Conservation (phyloP, 1,284 basidiomycete species). For the Sporisorium iseilematis-ciliati region DNA sequence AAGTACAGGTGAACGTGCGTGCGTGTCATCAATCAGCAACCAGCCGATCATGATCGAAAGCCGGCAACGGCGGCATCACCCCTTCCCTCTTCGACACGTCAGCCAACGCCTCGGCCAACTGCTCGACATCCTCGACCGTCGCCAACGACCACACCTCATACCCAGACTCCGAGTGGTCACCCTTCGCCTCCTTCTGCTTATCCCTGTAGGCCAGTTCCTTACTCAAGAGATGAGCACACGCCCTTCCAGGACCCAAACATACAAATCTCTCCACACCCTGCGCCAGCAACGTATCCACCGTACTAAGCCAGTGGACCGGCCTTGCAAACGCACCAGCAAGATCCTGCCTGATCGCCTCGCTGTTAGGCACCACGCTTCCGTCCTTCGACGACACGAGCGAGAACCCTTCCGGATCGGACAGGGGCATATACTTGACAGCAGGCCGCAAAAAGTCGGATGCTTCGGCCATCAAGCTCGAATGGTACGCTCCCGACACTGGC, state of each 20-base stretch:
- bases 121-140: conserved; percentile 60
- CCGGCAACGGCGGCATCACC: conserved; percentile 18
- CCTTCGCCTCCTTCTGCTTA: conserved; percentile 27
- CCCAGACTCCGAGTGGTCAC: conserved; percentile 16
- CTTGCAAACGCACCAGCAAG: conserved; percentile 52
- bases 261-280: conserved; percentile 65
- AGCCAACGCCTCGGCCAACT: conserved; percentile 43
- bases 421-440: conserved; percentile 57
- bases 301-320: conserved; percentile 62
- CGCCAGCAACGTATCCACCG: conserved; percentile 56
- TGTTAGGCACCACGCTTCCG: conserved; percentile 34
- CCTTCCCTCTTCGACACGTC: conserved; percentile 25
- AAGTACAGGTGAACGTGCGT: neutral
- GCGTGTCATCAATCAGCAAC: conserved; percentile 18
- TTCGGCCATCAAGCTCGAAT: conserved; percentile 60
- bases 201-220: conserved; percentile 64
- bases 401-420: conserved; percentile 46
- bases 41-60: conserved; percentile 29
- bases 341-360: conserved; percentile 51
- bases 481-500: conserved; percentile 66
- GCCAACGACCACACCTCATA: conserved; percentile 65
- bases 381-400: conserved; percentile 59
- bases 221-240: conserved; percentile 66
- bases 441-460: conserved; percentile 55
- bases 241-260: conserved; percentile 66